Conservation (phyloP, 2,329 filamentous ascomycete genomes). For the Talaromyces sp. region DNA sequence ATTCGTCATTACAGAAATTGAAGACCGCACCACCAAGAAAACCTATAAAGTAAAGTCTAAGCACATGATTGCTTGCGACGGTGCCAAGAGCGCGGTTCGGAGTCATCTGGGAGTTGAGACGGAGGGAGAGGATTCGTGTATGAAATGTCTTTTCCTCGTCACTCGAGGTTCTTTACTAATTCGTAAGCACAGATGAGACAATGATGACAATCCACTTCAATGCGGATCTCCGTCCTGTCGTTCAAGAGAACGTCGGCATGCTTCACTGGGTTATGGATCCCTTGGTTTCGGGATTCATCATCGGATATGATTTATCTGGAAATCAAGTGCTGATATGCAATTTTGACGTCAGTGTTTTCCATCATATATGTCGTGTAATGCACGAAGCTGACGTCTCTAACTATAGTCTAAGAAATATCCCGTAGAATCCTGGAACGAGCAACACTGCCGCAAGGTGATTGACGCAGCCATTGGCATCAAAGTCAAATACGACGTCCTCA, state of each 20-base stretch:
- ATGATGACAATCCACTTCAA: neutral
- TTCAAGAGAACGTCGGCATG: neutral
- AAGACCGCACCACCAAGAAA: neutral
- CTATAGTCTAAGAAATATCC: neutral
- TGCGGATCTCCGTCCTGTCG: neutral
- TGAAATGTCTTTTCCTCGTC: neutral
- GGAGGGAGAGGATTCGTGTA: neutral
- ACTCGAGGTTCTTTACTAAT: neutral
- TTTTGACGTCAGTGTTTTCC: neutral
- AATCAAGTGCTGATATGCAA: neutral
- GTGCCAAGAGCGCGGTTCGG: neutral
- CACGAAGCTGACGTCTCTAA: no score
- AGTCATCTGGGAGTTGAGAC: neutral
- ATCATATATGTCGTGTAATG: no score
- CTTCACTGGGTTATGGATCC: neutral
- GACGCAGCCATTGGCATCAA: neutral
- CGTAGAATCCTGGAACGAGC: neutral
- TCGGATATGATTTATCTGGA: neutral
- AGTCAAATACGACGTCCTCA: neutral
- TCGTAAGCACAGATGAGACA: neutral
- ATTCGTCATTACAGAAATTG: neutral
- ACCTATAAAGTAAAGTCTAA: neutral
- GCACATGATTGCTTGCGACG: neutral
- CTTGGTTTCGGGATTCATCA: neutral
- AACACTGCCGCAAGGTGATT: neutral